Percentiles rank a stretch among this genome's conserved stretches.
These are phyloP conservation scores for Prunus mongolica DNA, from an alignment of 306 rosid genomes.

Conservation along the genomic window DNA sequence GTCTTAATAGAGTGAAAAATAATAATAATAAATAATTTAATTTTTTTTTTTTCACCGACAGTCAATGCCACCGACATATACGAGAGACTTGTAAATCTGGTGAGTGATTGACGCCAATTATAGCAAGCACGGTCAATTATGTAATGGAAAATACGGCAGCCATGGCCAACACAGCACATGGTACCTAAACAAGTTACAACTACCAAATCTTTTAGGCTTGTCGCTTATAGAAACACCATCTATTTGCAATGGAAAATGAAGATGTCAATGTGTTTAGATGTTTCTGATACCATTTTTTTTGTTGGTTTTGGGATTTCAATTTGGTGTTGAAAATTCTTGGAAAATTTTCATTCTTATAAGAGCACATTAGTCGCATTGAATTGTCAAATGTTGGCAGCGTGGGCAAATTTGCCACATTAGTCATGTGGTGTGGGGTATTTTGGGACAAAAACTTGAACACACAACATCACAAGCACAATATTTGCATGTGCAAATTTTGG, in stretches of 20 bases:
- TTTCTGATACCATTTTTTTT: background rate
- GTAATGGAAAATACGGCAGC: background rate
- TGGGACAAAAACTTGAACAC: background rate
- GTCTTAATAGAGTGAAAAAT: no score
- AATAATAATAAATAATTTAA: no score
- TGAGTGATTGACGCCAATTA: constrained; percentile 1
- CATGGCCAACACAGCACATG: constrained; percentile 18
- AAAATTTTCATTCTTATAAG: background rate
- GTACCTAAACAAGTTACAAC: constrained; percentile 15
- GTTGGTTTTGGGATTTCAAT: background rate
- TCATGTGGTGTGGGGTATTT: background rate
- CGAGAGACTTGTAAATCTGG: background rate
- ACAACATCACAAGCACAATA: background rate
- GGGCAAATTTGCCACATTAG: background rate
- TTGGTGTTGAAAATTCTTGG: background rate
- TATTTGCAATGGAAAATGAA: background rate
- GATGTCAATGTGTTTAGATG: background rate
- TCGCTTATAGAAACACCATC: constrained; percentile 30
- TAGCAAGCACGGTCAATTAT: background rate
- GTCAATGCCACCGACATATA: background rate
- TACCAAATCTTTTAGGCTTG: constrained; percentile 27
- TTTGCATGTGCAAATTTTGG: background rate
- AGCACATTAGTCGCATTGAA: background rate
- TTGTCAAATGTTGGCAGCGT: background rate
- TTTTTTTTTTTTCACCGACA: background rate